Conservation (phyloP, 108 stramenopile species). For the Asterionellopsis glacialis region DNA sequence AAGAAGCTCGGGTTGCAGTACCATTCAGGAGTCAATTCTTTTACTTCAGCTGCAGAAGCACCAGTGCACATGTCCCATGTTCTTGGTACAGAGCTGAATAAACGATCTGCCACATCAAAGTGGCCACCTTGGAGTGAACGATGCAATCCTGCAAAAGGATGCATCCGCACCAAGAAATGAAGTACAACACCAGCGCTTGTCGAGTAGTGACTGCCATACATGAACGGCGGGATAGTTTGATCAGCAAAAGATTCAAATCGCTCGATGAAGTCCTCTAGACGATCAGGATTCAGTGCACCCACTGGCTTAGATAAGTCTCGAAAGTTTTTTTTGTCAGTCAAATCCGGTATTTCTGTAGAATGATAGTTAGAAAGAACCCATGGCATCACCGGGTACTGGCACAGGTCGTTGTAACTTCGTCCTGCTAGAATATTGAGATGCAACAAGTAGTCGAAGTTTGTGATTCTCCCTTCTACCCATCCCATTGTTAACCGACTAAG, state of each 20-base stretch:
- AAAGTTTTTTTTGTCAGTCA: conserved; percentile 73
- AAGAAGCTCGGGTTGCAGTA: conserved; percentile 91
- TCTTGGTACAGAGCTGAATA: conserved; percentile 90
- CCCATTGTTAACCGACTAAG: conserved; percentile 75
- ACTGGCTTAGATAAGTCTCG: conserved; percentile 94
- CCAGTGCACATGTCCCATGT: conserved; percentile 94
- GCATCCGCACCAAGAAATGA: conserved; percentile 93
- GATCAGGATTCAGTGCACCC: conserved; percentile 91
- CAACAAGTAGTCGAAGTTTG: conserved; percentile 97
- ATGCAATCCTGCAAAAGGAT: conserved; percentile 92
- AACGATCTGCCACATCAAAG: conserved; percentile 97
- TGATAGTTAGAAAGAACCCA: conserved; percentile 96
- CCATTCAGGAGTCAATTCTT: conserved; percentile 96
- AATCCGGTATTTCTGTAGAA: conserved; percentile 84
- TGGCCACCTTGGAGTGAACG: conserved; percentile 91
- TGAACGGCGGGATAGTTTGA: conserved; percentile 91
- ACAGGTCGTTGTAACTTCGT: conserved; percentile 93
- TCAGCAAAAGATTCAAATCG: conserved; percentile 92
- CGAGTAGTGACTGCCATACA: conserved; percentile 98
- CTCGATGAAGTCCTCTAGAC: conserved; percentile 88
- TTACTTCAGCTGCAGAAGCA: conserved; percentile 85
- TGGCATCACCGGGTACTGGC: conserved; percentile 98
- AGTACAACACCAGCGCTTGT: conserved; percentile 96
- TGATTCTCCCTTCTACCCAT: conserved; percentile 88
- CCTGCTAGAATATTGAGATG: conserved; percentile 94